Conservation (phyloP, 148 eudicot genomes). For the Hydrangea macrophylla region DNA sequence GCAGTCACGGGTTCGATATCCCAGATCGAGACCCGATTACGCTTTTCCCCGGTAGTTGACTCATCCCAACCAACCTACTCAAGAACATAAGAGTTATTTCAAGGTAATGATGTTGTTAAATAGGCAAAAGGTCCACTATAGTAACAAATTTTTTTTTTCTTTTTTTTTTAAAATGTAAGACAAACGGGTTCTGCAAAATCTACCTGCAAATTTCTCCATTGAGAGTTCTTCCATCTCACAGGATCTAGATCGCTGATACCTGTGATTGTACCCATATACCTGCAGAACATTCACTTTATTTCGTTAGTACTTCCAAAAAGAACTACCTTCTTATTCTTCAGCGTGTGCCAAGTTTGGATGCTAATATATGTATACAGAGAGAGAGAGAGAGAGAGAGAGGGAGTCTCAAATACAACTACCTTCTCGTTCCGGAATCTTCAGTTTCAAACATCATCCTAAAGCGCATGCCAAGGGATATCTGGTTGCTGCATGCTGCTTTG, state of each 20-base stretch:
- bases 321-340: background rate
- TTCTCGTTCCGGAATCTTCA: conserved; percentile 95
- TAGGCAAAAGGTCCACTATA: background rate
- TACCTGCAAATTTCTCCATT: conserved; percentile 99
- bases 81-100: background rate
- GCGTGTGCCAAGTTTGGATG: background rate
- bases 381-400: background rate
- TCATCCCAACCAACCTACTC: conserved; percentile 97
- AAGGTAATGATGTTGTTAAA: conserved; percentile 9
- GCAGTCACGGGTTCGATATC: conserved; percentile 98
- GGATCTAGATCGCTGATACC: conserved; percentile 92
- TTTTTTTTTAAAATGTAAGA: background rate
- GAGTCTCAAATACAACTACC: conserved; percentile 36
- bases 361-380: background rate
- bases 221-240: conserved; percentile 90
- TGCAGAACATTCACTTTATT: conserved; percentile 22
- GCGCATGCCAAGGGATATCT: conserved; percentile 92
- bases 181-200: background rate
- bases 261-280: conserved; percentile 98
- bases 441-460: conserved; percentile 99
- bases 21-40: conserved; percentile 91
- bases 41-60: conserved; percentile 90
- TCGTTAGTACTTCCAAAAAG: background rate
- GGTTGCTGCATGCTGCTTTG: conserved; percentile 78
- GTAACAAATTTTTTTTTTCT: background rate